These are phyloP conservation scores for Solidago caesia DNA, from an alignment of 129 eudicot genomes.

Conservation along the genomic window DNA sequence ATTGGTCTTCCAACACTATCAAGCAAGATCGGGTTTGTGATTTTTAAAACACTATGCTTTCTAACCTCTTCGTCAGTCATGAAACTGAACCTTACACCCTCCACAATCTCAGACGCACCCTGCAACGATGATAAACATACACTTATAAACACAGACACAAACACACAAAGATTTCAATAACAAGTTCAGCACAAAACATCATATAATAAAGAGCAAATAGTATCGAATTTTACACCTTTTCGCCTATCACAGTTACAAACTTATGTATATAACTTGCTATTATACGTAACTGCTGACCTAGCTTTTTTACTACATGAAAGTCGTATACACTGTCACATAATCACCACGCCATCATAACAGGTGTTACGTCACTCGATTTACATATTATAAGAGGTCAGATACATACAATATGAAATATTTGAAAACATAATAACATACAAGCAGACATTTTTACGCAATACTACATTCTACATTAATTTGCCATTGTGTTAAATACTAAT, in stretches of 20 bases:
- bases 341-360: too few species aligned
- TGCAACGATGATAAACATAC: constrained; percentile 19
- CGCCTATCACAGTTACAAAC: too few species aligned
- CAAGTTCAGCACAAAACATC: neutral
- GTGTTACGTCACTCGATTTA: too few species aligned
- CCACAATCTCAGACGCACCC: constrained; percentile 62
- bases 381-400: too few species aligned
- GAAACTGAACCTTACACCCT: constrained; percentile 63
- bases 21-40: constrained; percentile 58
- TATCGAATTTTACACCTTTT: constrained; percentile 1
- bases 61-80: constrained; percentile 78
- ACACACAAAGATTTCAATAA: neutral
- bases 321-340: too few species aligned
- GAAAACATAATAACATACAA: neutral
- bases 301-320: too few species aligned
- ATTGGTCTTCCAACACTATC: constrained; percentile 53
- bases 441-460: neutral
- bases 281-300: too few species aligned
- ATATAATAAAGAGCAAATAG: neutral
- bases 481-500: too few species aligned
- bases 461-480: too few species aligned
- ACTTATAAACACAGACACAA: neutral
- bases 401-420: too few species aligned
- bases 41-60: constrained; percentile 58
- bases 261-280: too few species aligned